These are phyloP conservation scores for Penicillium soppii DNA, from an alignment of 495 filamentous ascomycete species.

Conservation along the genomic window DNA sequence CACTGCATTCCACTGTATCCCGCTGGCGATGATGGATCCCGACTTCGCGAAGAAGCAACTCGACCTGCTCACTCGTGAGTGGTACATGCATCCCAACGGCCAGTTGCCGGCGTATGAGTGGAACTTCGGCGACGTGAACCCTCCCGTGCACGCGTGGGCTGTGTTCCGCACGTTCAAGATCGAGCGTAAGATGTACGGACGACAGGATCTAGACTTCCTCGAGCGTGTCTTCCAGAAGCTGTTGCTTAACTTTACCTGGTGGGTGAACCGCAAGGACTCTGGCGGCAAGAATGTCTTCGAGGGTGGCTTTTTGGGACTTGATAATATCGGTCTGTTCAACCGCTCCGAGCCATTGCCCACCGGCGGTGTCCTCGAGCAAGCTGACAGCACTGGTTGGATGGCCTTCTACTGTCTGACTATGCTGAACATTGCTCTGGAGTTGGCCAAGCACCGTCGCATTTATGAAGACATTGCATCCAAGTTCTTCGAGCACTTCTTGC, in stretches of 20 bases:
- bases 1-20: slow-evolving; percentile 94
- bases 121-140: slow-evolving; percentile 98
- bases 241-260: slow-evolving; percentile 97
- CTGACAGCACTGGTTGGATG: slow-evolving; percentile 98
- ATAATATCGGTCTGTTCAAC: slow-evolving; percentile 97
- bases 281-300: slow-evolving; percentile 97
- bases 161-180: slow-evolving; percentile 96
- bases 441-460: slow-evolving; percentile 92
- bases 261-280: slow-evolving; percentile 93
- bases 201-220: slow-evolving; percentile 91
- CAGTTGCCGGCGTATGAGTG: slow-evolving; percentile 92
- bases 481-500: slow-evolving; percentile 97
- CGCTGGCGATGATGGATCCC: slow-evolving; percentile 93
- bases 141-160: slow-evolving; percentile 94
- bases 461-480: slow-evolving; percentile 98
- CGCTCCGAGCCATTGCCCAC: slow-evolving; percentile 96
- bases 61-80: slow-evolving; percentile 91
- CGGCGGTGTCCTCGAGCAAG: slow-evolving; percentile 89
- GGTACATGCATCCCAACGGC: slow-evolving; percentile 99
- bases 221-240: slow-evolving; percentile 97
- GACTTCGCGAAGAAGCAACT: slow-evolving; percentile 98
- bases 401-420: slow-evolving; percentile 93
- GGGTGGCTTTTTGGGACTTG: slow-evolving; percentile 92
- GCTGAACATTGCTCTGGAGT: slow-evolving; percentile 92
- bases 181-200: slow-evolving; percentile 93